phyloP scores from a whole-genome alignment of 2,329 filamentous ascomycete species.

The Fusarium piperis region DNA sequence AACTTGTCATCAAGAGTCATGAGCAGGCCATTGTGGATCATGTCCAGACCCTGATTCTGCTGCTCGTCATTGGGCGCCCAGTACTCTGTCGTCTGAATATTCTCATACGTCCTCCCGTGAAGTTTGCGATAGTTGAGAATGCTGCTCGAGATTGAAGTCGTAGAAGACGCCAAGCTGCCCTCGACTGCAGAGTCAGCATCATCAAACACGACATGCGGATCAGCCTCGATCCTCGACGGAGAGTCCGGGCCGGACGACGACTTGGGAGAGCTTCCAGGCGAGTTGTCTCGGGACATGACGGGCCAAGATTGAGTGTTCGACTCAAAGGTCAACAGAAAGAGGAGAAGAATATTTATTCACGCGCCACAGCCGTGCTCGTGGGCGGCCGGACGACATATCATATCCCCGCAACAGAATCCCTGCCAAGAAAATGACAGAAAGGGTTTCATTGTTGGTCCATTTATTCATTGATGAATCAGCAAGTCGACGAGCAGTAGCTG shows the following conservation, averaged over 20 bases:
- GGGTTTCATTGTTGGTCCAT: not conserved
- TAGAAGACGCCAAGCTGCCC: constrained; percentile 6
- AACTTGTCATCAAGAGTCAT: constrained; percentile 38
- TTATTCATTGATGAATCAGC: not conserved
- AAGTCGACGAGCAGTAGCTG: not conserved
- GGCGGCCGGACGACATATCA: not conserved
- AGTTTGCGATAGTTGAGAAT: constrained; percentile 28
- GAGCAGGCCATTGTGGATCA: not conserved
- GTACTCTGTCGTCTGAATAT: constrained; percentile 26
- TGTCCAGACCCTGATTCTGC: not conserved
- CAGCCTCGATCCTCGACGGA: not conserved
- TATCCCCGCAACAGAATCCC: not conserved
- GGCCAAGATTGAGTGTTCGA: no score
- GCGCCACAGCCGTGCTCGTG: not conserved
- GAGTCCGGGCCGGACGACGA: not conserved
- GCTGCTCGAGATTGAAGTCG: constrained; percentile 25
- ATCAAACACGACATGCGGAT: not conserved
- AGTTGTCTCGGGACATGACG: constrained; percentile 8
- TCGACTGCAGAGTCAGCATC: constrained; percentile 12
- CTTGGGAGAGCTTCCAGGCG: not conserved
- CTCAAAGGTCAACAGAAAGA: not conserved
- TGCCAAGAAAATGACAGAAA: not conserved
- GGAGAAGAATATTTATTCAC: not conserved
- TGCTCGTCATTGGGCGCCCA: constrained; percentile 38
- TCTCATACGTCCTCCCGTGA: constrained; percentile 33